Percentiles rank a stretch among this genome's conserved stretches.
phyloP scores from a whole-genome alignment of 345 rosid genomes.

The Gossypium thurberi region DNA sequence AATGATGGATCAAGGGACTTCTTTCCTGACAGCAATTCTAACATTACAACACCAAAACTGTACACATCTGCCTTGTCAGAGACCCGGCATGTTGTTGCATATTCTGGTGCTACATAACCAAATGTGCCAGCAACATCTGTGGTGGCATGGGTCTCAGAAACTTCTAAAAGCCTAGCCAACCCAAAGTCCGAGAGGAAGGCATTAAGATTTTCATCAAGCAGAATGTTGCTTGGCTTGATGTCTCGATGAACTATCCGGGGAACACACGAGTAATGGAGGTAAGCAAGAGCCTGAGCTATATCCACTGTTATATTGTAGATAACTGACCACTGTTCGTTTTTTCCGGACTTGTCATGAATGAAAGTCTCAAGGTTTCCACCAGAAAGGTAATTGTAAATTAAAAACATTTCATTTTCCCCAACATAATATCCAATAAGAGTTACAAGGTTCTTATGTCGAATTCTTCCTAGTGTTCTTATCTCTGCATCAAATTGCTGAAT shows the following conservation, averaged over 20 bases:
- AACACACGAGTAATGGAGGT: constrained; percentile 57
- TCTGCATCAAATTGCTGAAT: constrained; percentile 64
- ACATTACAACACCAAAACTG: constrained; percentile 56
- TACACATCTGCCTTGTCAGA: constrained; percentile 73
- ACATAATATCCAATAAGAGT: constrained; percentile 53
- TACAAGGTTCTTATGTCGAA: constrained; percentile 60
- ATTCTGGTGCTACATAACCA: constrained; percentile 73
- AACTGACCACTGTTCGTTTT: constrained; percentile 37
- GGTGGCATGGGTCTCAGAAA: constrained; percentile 65
- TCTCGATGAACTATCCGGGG: constrained; percentile 72
- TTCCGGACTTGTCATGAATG: constrained; percentile 41
- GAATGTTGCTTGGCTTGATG: constrained; percentile 69
- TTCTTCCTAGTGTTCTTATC: constrained; percentile 52
- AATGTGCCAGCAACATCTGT: constrained; percentile 73
- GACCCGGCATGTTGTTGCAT: constrained; percentile 67
- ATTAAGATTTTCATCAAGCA: constrained; percentile 51
- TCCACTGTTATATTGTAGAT: constrained; percentile 55
- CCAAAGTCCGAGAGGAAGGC: constrained; percentile 73
- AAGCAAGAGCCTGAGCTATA: constrained; percentile 59
- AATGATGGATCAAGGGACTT: constrained; percentile 66
- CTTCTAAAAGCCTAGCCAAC: constrained; percentile 59
- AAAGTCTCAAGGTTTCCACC: constrained; percentile 70
- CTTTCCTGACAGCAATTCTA: constrained; percentile 62
- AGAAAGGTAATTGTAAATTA: constrained; percentile 56
- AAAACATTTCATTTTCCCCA: constrained; percentile 58